These are phyloP conservation scores for Tagetes patula DNA, from an alignment of 129 eudicot species.

Conservation along the genomic window DNA sequence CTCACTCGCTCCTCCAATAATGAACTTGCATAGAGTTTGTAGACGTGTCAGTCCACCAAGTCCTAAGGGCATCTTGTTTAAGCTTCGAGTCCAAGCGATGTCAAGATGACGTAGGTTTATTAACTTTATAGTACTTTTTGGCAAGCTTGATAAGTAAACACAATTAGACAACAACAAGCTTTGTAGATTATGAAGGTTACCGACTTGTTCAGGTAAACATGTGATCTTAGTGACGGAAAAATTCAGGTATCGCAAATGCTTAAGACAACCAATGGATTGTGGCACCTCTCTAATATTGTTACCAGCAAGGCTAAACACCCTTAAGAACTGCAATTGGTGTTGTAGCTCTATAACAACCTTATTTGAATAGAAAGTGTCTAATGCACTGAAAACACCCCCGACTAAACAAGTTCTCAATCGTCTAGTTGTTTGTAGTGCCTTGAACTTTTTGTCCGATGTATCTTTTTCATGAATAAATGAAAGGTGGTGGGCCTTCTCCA, in stretches of 20 bases:
- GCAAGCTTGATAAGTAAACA: too few relatives aligned
- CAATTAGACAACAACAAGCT: too few relatives aligned
- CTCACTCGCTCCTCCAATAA: too few relatives aligned
- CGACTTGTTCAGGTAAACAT: too few relatives aligned
- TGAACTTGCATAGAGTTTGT: too few relatives aligned
- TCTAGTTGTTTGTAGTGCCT: background rate
- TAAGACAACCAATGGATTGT: background rate
- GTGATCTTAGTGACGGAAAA: too few relatives aligned
- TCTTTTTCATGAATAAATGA: background rate
- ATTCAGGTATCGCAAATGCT: background rate
- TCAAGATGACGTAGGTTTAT: too few relatives aligned
- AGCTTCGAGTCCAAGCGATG: too few relatives aligned
- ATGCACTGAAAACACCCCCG: background rate
- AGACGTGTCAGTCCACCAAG: too few relatives aligned
- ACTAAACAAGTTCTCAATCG: background rate
- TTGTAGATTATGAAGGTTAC: too few relatives aligned
- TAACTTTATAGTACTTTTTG: too few relatives aligned
- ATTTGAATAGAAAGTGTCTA: background rate
- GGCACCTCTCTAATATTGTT: background rate
- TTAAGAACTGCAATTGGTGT: background rate
- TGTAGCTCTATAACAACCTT: background rate
- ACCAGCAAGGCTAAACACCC: background rate
- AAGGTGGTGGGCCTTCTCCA: background rate
- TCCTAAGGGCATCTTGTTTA: too few relatives aligned
- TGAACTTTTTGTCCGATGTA: background rate